phyloP scores from a whole-genome alignment of 495 filamentous ascomycete genomes.

The Jackrogersella multiformis region DNA sequence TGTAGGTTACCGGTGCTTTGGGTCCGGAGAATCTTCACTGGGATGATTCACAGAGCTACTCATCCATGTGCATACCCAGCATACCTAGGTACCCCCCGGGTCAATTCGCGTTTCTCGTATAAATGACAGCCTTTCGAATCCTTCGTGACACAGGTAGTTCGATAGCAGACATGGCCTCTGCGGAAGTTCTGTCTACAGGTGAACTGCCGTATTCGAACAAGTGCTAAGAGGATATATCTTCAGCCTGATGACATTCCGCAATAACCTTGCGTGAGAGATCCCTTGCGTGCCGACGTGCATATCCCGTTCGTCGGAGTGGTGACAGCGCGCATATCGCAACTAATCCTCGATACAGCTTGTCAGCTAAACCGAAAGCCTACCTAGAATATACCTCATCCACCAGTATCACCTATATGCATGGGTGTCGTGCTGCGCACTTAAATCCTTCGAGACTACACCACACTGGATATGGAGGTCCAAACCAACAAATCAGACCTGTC shows the following conservation, averaged over 20 bases:
- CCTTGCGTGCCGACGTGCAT: too few species aligned
- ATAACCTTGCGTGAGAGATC: slow-evolving; percentile 6
- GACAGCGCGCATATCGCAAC: slow-evolving; percentile 1
- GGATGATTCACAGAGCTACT: slow-evolving; percentile 1
- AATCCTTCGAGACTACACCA: slow-evolving; percentile 39
- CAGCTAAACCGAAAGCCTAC: slow-evolving; percentile 26
- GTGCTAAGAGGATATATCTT: slow-evolving; percentile 3
- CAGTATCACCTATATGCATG: slow-evolving; percentile 31
- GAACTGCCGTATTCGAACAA: slow-evolving; percentile 4
- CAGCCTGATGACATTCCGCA: slow-evolving; percentile 15
- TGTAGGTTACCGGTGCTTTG: slow-evolving; percentile 33
- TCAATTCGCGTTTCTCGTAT: slow-evolving; percentile 14
- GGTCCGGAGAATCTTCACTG: slow-evolving; percentile 23
- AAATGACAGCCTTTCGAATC: slow-evolving; percentile 16
- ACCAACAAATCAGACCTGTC: slow-evolving; percentile 22
- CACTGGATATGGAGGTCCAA: slow-evolving; percentile 3
- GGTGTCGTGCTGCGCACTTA: slow-evolving; percentile 21
- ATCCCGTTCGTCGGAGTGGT: slow-evolving; percentile 8
- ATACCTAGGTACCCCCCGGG: not conserved
- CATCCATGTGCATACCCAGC: not conserved
- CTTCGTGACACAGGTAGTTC: slow-evolving; percentile 17
- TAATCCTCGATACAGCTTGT: not conserved
- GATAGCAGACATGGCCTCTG: not conserved
- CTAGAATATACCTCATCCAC: slow-evolving; percentile 32
- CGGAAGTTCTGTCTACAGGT: slow-evolving; percentile 13